Conservation (phyloP, 176 grass and related monocot genomes). For the Lolium perenne region DNA sequence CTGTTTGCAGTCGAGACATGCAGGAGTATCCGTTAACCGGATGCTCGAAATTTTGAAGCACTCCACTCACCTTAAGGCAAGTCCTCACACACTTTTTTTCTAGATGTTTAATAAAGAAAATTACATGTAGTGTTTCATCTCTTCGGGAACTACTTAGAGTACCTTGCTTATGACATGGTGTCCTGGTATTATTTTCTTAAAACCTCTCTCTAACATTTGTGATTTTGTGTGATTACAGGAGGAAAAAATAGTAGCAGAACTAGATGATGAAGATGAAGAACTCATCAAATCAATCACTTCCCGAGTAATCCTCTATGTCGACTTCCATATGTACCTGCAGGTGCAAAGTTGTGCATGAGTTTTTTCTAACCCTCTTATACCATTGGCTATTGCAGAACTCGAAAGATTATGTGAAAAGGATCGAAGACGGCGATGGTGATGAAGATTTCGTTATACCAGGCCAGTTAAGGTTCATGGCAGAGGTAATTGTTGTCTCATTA, state of each 20-base stretch:
- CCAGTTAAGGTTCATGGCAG: constrained; percentile 35
- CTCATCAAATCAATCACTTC: constrained; percentile 89
- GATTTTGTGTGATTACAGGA: constrained; percentile 53
- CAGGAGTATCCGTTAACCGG: constrained; percentile 75
- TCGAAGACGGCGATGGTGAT: constrained; percentile 64
- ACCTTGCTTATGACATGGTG: constrained; percentile 28
- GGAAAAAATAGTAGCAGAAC: constrained; percentile 64
- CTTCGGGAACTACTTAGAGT: not conserved
- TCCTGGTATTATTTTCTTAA: not conserved
- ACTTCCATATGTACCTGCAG: constrained; percentile 30
- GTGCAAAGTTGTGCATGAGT: not conserved
- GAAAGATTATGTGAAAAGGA: constrained; percentile 79
- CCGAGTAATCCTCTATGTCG: constrained; percentile 36
- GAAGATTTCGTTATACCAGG: constrained; percentile 46
- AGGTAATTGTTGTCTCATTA: constrained; percentile 46
- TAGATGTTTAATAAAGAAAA: not conserved
- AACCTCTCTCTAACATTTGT: constrained; percentile 23
- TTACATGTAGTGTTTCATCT: not conserved
- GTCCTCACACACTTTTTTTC: constrained; percentile 4
- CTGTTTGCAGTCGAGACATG: constrained; percentile 86
- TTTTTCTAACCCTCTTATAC: constrained; percentile 18
- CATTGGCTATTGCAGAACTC: constrained; percentile 60
- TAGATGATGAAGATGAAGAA: constrained; percentile 89
- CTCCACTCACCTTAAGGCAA: constrained; percentile 70
- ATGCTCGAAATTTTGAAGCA: constrained; percentile 89